Evolutionary conservation across 1,284 basidiomycete species (phyloP), one percentile per base, ranked within the genome.

Genomic region (Marasmius oreades): DNA sequence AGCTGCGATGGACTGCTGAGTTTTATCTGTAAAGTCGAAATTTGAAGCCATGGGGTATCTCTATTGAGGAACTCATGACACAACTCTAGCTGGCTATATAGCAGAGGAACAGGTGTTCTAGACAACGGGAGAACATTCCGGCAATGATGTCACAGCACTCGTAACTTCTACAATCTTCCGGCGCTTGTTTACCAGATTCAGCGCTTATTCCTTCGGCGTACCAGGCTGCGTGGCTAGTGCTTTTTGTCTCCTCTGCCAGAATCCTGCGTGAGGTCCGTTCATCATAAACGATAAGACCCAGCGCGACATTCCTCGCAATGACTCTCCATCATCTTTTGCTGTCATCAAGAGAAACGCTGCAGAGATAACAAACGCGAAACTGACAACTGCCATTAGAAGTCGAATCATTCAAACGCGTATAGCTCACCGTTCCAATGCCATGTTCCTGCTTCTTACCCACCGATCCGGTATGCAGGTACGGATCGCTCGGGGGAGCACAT

Each of bases 1-100:
- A 46, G 82, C 80, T 45, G 79, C 70, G 55, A 94, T 65, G 23
- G 86, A 79, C 62, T 83, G 76, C 65, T 85, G 79, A 7, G 92
- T 82, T 67, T 88, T 89, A 69, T 94, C 90, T 16, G 92, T 95
- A 66, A 93, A 89, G 56, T 93, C 85, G 61, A 87, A 74, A 72
- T 81, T 82, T 28, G 76, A 73, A 56, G 78, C 63, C 83, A 88
- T 88, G 62, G 44, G 69, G 24, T 31, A 18, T 50, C 24, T 50
- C n/a, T 50, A 28, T 16, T 50, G 24, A 47, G 47, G 5, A 31
- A 7, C 11, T 33, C 8, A 31, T 12, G 14, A 47, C 16, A 24
- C 14, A 18, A 18, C n/a, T 18, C 2, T 12, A 14, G 26, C 26
- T 33, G 20, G n/a, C 31, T 50, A 11, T 50, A 50, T 50, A 50